Evolutionary conservation across 495 filamentous ascomycete species (phyloP), one percentile per base, ranked within the genome.

Genomic region (Aspergillus egyptiacus): DNA sequence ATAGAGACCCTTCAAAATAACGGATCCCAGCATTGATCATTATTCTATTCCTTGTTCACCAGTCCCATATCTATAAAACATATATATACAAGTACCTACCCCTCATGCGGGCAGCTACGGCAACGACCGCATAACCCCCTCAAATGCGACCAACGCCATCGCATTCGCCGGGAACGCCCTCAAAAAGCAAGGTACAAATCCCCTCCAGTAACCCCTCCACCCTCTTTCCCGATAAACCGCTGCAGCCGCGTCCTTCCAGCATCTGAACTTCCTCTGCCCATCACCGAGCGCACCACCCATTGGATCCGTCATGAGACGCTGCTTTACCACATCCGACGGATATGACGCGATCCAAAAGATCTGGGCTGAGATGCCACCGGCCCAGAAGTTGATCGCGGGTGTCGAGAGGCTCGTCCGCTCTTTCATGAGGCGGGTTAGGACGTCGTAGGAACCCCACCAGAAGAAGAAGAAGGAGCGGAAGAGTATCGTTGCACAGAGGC

Each of bases 81-180:
- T 37, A 37, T 37, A 37, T 37, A 37, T 20, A 31, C 9, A 8
- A 6, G 28, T 10, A 31, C 3, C 28, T 13, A 11, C 28, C 3
- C 5, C 25, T 31, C 28, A 31, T n/a, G 24, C 8, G 2, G 10
- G 25, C 6, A 30, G 25, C 28, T 27, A 44, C 7, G 41, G 41
- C 17, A 44, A 70, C 38, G 72, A 69, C 56, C 91, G 78, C 90
- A 96, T 94, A 44, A 85, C 88, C 7, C 81, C 87, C 67, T 98
- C 91, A 74, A 95, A 96, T 28, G 86, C 91, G 48, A 95, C 80
- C 64, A 98, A 61, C 8, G 91, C 91, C 79, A 91, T 83, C 1
- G 91, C 91, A 73, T 98, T 98, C 40, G 93, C 93, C 37, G 93
- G 93, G 66, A 98, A 98, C 10, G 93, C 93, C 60, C 93, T 76